Percentiles rank a stretch among this genome's conserved stretches.
These are phyloP conservation scores for Colletotrichum shisoi DNA, from an alignment of 2,329 filamentous ascomycete species.

Conservation along the genomic window DNA sequence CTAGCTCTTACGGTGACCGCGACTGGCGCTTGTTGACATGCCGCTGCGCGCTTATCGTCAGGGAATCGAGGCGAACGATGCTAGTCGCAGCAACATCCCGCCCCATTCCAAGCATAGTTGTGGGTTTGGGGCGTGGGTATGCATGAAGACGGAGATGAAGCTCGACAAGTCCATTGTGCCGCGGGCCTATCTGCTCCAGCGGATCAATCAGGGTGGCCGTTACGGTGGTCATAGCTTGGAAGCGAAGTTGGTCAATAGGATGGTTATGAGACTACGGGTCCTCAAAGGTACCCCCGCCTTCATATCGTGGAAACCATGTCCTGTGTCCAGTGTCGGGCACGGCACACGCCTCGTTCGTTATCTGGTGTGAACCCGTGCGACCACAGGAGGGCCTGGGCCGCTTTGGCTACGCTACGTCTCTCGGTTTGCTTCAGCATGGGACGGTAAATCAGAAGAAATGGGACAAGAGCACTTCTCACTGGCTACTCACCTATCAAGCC, in stretches of 20 bases:
- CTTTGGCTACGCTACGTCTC: no score
- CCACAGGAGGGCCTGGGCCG: no score
- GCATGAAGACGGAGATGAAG: background rate
- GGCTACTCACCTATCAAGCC: background rate
- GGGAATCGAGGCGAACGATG: background rate
- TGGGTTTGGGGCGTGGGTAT: background rate
- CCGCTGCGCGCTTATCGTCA: constrained; percentile 6
- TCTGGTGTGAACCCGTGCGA: no score
- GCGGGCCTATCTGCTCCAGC: background rate
- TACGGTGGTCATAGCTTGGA: no score
- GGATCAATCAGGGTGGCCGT: no score
- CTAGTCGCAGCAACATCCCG: background rate
- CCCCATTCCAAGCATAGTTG: background rate
- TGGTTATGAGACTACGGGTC: no score
- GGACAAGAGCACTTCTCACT: background rate
- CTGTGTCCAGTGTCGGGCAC: no score
- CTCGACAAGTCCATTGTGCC: background rate
- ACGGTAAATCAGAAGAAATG: background rate
- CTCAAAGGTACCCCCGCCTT: no score
- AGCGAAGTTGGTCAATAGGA: no score
- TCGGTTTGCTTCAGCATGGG: no score
- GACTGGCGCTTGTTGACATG: background rate
- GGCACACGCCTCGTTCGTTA: no score
- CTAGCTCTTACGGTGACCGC: background rate
- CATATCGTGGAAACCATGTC: no score